phyloP scores from a whole-genome alignment of 305 asterid species.

The Fraxinus nigra region DNA sequence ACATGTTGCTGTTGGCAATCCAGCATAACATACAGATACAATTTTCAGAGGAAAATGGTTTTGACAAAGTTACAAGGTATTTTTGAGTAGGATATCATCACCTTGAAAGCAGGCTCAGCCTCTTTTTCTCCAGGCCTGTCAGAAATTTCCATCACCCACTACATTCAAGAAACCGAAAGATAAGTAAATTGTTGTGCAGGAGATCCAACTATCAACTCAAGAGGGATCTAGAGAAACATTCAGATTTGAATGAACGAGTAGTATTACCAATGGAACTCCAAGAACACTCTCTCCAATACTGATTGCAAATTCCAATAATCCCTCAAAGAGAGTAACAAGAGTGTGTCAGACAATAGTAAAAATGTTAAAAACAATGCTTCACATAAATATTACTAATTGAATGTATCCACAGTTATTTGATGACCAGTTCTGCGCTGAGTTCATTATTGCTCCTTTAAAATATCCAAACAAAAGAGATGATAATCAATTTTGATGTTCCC shows the following conservation, averaged over 20 bases:
- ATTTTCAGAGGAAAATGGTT: neutral
- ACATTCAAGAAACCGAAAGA: constrained; percentile 23
- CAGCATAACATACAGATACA: neutral
- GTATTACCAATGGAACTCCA: constrained; percentile 81
- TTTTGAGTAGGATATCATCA: constrained; percentile 25
- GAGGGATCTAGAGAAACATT: constrained; percentile 3
- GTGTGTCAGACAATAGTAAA: constrained; percentile 31
- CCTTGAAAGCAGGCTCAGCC: constrained; percentile 97
- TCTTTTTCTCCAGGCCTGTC: constrained; percentile 77
- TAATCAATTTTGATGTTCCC: neutral
- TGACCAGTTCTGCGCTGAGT: neutral
- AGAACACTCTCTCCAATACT: constrained; percentile 88
- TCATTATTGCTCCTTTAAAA: neutral
- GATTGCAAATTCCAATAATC: constrained; percentile 42
- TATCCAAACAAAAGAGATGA: constrained; percentile 1
- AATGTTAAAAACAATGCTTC: constrained; percentile 20
- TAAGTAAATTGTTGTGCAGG: constrained; percentile 19
- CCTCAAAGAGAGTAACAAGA: constrained; percentile 48
- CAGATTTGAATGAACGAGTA: constrained; percentile 16
- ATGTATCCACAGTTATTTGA: neutral
- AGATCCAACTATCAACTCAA: constrained; percentile 10
- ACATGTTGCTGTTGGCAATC: neutral
- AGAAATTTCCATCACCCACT: constrained; percentile 94
- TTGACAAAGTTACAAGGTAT: constrained; percentile 7
- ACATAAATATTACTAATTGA: neutral